A percentile compares a stretch with the other conserved stretches of the same genome.
phyloP scores from a whole-genome alignment of 352 stramenopile species.

The Halophytophthora polymorphica region DNA sequence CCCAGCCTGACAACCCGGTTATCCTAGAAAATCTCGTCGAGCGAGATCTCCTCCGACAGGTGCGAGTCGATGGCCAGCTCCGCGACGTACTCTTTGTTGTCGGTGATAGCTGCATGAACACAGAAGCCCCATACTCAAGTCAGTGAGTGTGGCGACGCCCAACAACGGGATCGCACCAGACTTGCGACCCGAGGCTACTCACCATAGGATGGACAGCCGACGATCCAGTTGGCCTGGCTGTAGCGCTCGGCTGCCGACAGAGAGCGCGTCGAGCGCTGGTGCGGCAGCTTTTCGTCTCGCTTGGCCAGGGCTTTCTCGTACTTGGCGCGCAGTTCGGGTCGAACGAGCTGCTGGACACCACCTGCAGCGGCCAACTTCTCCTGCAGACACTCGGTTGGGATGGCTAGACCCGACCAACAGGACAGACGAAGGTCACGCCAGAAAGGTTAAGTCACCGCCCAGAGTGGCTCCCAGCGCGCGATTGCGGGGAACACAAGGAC shows the following conservation, averaged over 20 bases:
- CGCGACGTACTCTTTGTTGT: slow-evolving; percentile 83
- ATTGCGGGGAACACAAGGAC: not conserved
- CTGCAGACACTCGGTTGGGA: slow-evolving; percentile 52
- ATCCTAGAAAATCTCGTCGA: slow-evolving; percentile 62
- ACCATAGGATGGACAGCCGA: slow-evolving; percentile 75
- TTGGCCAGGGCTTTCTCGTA: slow-evolving; percentile 43
- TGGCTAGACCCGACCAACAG: slow-evolving; percentile 21
- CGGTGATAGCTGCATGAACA: slow-evolving; percentile 46
- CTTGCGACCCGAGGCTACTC: slow-evolving; percentile 3
- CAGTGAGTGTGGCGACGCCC: not conserved
- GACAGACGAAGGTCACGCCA: not conserved
- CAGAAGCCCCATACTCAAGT: not conserved
- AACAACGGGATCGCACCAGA: not conserved
- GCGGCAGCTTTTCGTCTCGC: slow-evolving; percentile 5
- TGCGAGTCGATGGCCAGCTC: slow-evolving; percentile 76
- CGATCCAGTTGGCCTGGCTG: slow-evolving; percentile 57
- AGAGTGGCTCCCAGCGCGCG: too few relatives aligned
- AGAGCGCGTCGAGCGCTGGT: slow-evolving; percentile 23
- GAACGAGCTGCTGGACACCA: slow-evolving; percentile 22
- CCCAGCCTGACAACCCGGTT: not conserved
- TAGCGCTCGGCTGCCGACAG: slow-evolving; percentile 47
- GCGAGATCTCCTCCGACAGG: slow-evolving; percentile 51
- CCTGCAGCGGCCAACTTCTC: slow-evolving; percentile 42
- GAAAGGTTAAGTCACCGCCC: too few relatives aligned
- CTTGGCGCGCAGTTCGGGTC: slow-evolving; percentile 36